Evolutionary conservation across 768 basidiomycete genomes (phyloP).

Genomic region (Suillus placidus): DNA sequence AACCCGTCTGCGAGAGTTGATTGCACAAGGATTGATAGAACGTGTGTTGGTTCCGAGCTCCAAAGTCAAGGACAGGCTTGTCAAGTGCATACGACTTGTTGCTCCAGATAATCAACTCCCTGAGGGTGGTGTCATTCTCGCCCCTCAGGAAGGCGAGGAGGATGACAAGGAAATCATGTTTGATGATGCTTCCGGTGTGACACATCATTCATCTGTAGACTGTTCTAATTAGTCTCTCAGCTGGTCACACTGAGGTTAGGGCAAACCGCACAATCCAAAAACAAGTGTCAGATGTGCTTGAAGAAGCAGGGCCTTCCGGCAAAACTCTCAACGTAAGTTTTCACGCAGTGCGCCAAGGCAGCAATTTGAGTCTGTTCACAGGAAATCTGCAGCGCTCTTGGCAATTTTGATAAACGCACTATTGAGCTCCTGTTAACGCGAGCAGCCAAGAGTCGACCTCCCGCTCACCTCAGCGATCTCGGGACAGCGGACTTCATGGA

Average conservation of each 20-base stretch:
- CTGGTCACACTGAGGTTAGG: conserved; percentile 47
- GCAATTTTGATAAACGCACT: conserved; percentile 78
- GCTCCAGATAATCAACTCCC: conserved; percentile 40
- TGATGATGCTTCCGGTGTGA: conserved; percentile 40
- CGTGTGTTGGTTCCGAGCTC: conserved; percentile 68
- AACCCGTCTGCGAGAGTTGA: conserved; percentile 70
- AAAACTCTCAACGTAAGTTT: conserved; percentile 68
- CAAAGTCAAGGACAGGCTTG: conserved; percentile 46
- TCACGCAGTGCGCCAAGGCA: not conserved
- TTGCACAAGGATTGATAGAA: conserved; percentile 74
- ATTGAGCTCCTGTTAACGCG: conserved; percentile 79
- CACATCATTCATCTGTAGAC: not conserved
- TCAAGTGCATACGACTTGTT: conserved; percentile 71
- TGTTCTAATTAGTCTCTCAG: conserved; percentile 20
- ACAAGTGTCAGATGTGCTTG: conserved; percentile 75
- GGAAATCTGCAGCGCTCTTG: conserved; percentile 66
- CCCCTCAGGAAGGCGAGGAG: conserved; percentile 40
- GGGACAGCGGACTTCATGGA: conserved; percentile 76
- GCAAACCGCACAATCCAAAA: conserved; percentile 72
- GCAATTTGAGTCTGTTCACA: conserved; percentile 30
- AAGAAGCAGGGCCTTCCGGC: conserved; percentile 66
- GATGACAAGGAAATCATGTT: conserved; percentile 39
- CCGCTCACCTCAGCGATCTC: conserved; percentile 72
- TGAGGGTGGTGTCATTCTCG: conserved; percentile 39
- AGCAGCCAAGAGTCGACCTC: conserved; percentile 64